Conservation (phyloP, 352 stramenopile genomes). For the Thraustochytrium sp. region DNA sequence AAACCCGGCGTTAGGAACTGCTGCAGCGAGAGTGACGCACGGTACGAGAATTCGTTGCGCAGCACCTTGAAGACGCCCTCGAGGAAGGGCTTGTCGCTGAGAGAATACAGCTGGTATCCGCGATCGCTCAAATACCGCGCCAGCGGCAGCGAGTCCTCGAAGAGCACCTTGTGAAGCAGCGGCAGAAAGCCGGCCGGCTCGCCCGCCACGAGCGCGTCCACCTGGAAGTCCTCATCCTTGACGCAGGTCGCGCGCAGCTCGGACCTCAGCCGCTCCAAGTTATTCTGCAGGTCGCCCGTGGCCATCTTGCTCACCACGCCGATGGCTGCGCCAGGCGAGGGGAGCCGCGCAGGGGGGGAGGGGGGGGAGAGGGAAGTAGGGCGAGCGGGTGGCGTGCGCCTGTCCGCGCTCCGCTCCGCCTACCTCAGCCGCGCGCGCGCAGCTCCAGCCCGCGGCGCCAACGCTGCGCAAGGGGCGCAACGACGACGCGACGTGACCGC, state of each 20-base stretch:
- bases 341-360: too few relatives aligned
- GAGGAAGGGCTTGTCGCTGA: slow-evolving; percentile 1
- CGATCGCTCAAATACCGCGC: slow-evolving; percentile 12
- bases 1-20: slow-evolving; percentile 9
- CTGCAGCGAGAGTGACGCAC: slow-evolving; percentile 3
- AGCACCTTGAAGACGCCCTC: slow-evolving; percentile 31
- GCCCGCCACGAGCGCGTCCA: neutral
- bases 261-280: neutral
- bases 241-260: slow-evolving; percentile 15
- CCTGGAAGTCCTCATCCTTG: neutral
- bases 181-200: slow-evolving; percentile 12
- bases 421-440: too few relatives aligned
- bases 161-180: slow-evolving; percentile 16
- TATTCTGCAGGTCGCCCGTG: slow-evolving; percentile 34
- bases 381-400: too few relatives aligned
- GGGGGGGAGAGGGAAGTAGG: too few relatives aligned
- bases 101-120: slow-evolving; percentile 29
- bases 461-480: too few relatives aligned
- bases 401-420: too few relatives aligned
- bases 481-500: too few relatives aligned
- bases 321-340: too few relatives aligned
- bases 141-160: neutral
- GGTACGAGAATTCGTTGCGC: slow-evolving; percentile 36
- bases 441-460: too few relatives aligned
- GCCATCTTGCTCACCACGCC: neutral